Conservation (phyloP, 2,329 filamentous ascomycete genomes). For the Colletotrichum tamarilloi region DNA sequence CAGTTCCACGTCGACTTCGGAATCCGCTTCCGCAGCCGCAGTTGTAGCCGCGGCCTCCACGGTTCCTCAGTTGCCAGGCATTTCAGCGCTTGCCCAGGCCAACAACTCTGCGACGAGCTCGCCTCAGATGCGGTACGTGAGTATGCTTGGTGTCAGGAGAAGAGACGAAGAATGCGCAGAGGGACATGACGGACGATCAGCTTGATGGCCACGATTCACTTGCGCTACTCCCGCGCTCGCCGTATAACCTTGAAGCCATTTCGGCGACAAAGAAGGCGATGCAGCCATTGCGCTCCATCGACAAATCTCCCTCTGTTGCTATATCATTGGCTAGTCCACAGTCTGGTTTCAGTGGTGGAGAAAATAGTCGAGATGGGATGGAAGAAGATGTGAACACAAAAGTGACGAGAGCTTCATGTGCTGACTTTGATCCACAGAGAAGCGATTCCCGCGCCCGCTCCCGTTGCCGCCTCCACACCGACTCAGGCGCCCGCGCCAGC, state of each 20-base stretch:
- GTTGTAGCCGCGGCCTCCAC: slow-evolving; percentile 47
- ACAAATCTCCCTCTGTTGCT: neutral
- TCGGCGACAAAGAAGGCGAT: neutral
- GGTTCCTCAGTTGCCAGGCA: slow-evolving; percentile 57
- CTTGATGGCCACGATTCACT: neutral
- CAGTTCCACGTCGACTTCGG: slow-evolving; percentile 57
- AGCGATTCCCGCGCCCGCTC: slow-evolving; percentile 26
- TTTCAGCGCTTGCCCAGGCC: slow-evolving; percentile 57
- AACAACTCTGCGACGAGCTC: slow-evolving; percentile 52
- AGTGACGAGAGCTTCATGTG: slow-evolving; percentile 17
- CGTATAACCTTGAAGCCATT: neutral
- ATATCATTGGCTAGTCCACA: neutral
- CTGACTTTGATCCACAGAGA: slow-evolving; percentile 30
- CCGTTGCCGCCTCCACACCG: slow-evolving; percentile 19
- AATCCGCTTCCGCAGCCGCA: slow-evolving; percentile 43
- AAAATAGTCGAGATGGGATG: neutral
- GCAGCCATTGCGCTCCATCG: neutral
- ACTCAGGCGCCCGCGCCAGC: slow-evolving; percentile 14
- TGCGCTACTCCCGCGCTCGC: neutral
- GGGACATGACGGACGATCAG: neutral
- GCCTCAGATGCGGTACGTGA: slow-evolving; percentile 59
- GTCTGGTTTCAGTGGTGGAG: neutral
- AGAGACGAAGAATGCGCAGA: neutral
- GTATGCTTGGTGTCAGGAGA: neutral
- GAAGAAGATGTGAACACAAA: neutral